phyloP scores from a whole-genome alignment of 176 grass and related monocot genomes.

The Rhynchospora breviuscula region DNA sequence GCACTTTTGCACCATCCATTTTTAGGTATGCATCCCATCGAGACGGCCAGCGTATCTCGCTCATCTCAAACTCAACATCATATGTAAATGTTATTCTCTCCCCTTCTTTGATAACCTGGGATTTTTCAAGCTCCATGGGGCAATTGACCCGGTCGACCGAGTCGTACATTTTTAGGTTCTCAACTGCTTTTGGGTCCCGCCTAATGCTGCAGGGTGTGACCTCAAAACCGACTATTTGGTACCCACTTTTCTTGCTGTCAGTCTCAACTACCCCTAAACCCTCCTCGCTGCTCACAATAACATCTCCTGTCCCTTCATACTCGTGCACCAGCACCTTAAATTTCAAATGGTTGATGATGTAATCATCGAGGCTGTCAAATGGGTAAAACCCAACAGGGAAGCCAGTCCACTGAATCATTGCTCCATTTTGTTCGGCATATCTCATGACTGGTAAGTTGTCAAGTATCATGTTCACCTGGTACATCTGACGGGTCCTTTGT shows the following conservation, averaged over 20 bases:
- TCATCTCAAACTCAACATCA: constrained; percentile 66
- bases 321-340: constrained; percentile 67
- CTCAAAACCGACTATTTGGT: constrained; percentile 77
- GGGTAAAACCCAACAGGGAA: constrained; percentile 57
- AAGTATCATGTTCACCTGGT: constrained; percentile 81
- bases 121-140: constrained; percentile 52
- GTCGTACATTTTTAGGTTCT: constrained; percentile 64
- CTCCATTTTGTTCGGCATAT: constrained; percentile 54
- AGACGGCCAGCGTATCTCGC: constrained; percentile 69
- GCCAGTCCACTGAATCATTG: constrained; percentile 61
- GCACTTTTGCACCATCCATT: constrained; percentile 75
- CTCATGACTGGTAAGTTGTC: constrained; percentile 70
- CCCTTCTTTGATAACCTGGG: constrained; percentile 50
- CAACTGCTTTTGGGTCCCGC: constrained; percentile 36
- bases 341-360: constrained; percentile 75
- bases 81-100: constrained; percentile 71
- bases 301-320: constrained; percentile 45
- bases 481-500: constrained; percentile 52
- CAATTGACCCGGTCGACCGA: constrained; percentile 36
- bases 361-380: constrained; percentile 48
- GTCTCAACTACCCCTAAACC: constrained; percentile 57
- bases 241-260: constrained; percentile 50
- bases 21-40: constrained; percentile 74
- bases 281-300: constrained; percentile 50
- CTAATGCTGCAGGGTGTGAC: constrained; percentile 68